A percentile compares a stretch with the other conserved stretches of the same genome.
These are phyloP conservation scores for Coffea humblotiana DNA, from an alignment of 305 asterid species.

Conservation along the genomic window DNA sequence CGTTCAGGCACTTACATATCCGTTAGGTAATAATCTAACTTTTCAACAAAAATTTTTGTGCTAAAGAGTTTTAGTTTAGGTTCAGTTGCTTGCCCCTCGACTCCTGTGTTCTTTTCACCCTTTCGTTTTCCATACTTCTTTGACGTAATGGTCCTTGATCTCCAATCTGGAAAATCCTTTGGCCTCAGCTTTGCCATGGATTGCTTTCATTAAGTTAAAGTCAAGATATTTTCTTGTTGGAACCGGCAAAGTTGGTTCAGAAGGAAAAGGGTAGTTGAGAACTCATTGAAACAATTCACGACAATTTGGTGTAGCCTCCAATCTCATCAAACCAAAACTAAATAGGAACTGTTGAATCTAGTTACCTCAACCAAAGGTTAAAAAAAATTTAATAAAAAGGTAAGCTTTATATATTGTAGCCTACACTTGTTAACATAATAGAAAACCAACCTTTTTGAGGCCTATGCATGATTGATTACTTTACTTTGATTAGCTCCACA, in stretches of 20 bases:
- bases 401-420: not conserved
- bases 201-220: not conserved
- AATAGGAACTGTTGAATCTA: not conserved
- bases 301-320: not conserved
- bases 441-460: not conserved
- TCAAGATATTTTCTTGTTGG: not conserved
- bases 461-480: not conserved
- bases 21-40: no score
- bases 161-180: not conserved
- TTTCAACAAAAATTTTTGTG: no score
- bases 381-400: not conserved
- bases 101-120: not conserved
- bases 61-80: not conserved
- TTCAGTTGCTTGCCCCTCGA: not conserved
- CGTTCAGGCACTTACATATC: no score
- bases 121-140: not conserved
- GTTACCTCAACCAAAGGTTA: not conserved
- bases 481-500: not conserved
- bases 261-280: not conserved
- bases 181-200: not conserved
- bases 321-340: not conserved
- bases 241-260: not conserved
- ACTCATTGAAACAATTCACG: constrained; percentile 4
- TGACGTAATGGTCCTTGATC: not conserved
- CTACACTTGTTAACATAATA: not conserved